Evolutionary conservation across 140 eudicot species (phyloP).

Genomic region (Stevia rebaudiana): DNA sequence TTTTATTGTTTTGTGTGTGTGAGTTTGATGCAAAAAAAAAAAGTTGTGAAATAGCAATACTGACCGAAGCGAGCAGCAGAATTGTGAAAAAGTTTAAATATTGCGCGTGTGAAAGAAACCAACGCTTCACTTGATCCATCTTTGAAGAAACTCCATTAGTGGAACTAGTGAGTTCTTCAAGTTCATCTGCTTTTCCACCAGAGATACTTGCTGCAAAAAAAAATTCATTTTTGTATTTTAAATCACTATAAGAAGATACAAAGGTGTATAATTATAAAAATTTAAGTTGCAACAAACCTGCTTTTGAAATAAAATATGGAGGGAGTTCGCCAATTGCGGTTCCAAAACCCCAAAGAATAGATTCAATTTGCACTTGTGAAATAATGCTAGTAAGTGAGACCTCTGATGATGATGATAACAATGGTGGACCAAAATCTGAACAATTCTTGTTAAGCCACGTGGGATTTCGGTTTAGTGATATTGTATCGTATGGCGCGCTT

Average conservation of each 20-base stretch:
- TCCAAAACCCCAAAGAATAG: constrained; percentile 70
- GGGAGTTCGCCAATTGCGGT: constrained; percentile 86
- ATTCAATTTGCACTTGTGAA: constrained; percentile 69
- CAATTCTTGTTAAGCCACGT: constrained; percentile 69
- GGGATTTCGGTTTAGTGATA: constrained; percentile 47
- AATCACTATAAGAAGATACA: not conserved
- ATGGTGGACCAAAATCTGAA: constrained; percentile 55
- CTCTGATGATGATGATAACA: constrained; percentile 31
- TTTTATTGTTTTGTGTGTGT: no score
- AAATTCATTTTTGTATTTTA: not conserved
- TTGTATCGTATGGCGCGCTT: constrained; percentile 72
- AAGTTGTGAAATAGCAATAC: constrained; percentile 7
- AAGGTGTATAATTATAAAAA: not conserved
- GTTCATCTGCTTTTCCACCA: constrained; percentile 41
- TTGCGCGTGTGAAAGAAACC: constrained; percentile 66
- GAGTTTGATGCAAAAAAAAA: no score
- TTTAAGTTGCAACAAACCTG: constrained; percentile 35
- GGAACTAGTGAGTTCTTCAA: constrained; percentile 46
- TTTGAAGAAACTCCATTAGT: constrained; percentile 35
- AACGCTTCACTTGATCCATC: constrained; percentile 41
- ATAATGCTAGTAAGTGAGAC: constrained; percentile 62
- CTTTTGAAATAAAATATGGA: constrained; percentile 77
- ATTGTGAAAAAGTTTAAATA: constrained; percentile 61
- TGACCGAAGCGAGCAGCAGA: constrained; percentile 75
- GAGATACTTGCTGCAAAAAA: constrained; percentile 52